Base-by-base conservation (phyloP, 2,329 filamentous ascomycete species). In the Colletotrichum siamense region DNA sequence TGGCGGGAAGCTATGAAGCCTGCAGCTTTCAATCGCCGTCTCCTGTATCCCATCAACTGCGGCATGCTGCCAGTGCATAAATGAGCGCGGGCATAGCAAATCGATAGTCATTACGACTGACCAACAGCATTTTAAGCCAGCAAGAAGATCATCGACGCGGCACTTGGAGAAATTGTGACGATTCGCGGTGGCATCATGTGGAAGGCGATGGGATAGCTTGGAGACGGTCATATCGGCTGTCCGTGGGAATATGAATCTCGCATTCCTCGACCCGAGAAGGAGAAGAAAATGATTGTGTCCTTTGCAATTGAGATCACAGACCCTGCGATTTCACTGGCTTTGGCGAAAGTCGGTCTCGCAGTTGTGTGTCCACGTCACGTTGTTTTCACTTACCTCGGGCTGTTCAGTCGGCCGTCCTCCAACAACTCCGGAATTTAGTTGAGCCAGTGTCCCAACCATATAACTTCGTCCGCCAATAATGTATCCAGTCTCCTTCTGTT, bases 281-380 rank as follows among this genome's bases (percentile, higher is more conserved):
- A 12, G n/a, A 13, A 44, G 3, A 12, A 10, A 6, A n/a, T 44
- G 18, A 1, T 1, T n/a, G 18, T 2, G 3, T 49, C 10, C 10
- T 22, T 49, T 13, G 6, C 5, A 13, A 49, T 13, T 3, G 6
- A 7, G 12, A 22, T 6, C 18, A 22, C 10, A 49, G 6, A 10
- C 6, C 44, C 2, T 49, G 2, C 44, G 6, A 22, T 13, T 7
- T 49, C 10, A 49, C n/a, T 22, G n/a, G 6, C 3, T 49, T 49
- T 13, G 44, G 44, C n/a, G 44, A 49, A n/a, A 22, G 3, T 49
- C 10, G 44, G n/a, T 8, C 44, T 8, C n/a, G 2, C 6, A 49
- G 44, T 13, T 13, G n/a, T 49, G 1, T 49, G 10, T 22, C 44
- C n/a, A 22, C 6, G n/a, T 22, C 44, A 22, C 44, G 10, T 13